phyloP scores from a whole-genome alignment of 1,139 yeast species.

The Candida buenavistaensis region DNA sequence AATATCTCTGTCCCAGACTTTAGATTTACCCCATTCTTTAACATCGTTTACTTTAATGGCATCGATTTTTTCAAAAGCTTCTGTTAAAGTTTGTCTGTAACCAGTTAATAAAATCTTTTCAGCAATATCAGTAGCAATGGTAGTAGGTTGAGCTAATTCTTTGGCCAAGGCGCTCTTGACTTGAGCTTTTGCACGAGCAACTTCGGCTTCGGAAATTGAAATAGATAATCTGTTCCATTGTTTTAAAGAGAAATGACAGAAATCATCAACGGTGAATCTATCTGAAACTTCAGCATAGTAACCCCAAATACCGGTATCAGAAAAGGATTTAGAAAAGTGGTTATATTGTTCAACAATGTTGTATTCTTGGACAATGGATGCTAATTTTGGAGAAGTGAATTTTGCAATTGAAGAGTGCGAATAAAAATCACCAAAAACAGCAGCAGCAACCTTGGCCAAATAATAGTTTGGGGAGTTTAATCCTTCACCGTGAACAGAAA shows the following conservation, averaged over 20 bases:
- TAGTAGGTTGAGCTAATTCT: constrained; percentile 40
- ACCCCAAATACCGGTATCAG: constrained; percentile 85
- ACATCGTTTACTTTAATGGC: constrained; percentile 59
- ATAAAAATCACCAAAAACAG: constrained; percentile 63
- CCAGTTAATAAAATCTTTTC: constrained; percentile 59
- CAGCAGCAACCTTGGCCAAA: constrained; percentile 73
- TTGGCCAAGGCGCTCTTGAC: constrained; percentile 62
- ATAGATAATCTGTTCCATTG: constrained; percentile 84
- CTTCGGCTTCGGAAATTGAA: constrained; percentile 74
- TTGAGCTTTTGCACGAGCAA: constrained; percentile 67
- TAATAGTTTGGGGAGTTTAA: constrained; percentile 61
- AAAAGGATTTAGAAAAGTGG: constrained; percentile 71
- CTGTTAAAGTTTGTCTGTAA: constrained; percentile 58
- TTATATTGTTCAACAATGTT: constrained; percentile 69
- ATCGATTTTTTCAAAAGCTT: constrained; percentile 63
- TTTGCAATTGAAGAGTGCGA: constrained; percentile 53
- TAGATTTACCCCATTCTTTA: constrained; percentile 70
- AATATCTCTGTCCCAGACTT: constrained; percentile 82
- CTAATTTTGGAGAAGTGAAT: constrained; percentile 83
- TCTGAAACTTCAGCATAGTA: constrained; percentile 66
- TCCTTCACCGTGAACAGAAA: constrained; percentile 75
- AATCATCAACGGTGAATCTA: constrained; percentile 63
- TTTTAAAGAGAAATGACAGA: constrained; percentile 74
- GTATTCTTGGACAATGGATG: constrained; percentile 70
- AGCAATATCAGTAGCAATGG: constrained; percentile 60